Evolutionary conservation across 495 filamentous ascomycete species (phyloP).

Genomic region (Aspergillus nanangensis): DNA sequence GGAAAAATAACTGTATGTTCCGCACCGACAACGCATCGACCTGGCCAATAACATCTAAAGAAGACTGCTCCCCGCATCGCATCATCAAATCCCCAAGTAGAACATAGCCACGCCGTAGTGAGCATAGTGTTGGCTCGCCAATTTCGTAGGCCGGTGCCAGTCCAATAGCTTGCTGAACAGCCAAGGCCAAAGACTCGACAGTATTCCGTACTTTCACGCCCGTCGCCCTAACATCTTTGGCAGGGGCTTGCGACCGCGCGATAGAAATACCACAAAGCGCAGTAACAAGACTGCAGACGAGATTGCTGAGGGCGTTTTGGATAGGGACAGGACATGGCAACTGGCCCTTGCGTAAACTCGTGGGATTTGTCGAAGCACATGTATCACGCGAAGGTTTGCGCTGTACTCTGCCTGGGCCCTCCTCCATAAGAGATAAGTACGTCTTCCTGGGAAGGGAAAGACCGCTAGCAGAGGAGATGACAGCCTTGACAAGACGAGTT

Average conservation of each 20-base stretch:
- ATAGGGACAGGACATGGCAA: slow-evolving; percentile 35
- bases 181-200: slow-evolving; percentile 20
- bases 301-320: slow-evolving; percentile 40
- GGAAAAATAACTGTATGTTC: slow-evolving; percentile 20
- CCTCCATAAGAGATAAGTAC: neutral
- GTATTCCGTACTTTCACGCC: slow-evolving; percentile 25
- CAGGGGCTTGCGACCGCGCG: slow-evolving; percentile 27
- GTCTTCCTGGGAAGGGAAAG: slow-evolving; percentile 6
- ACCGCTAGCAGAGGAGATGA: slow-evolving; percentile 29
- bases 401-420: neutral
- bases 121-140: slow-evolving; percentile 16
- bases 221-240: slow-evolving; percentile 5
- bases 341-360: neutral
- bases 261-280: slow-evolving; percentile 42
- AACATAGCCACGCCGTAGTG: slow-evolving; percentile 34
- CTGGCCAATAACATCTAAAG: slow-evolving; percentile 1
- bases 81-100: slow-evolving; percentile 32
- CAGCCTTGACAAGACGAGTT: slow-evolving; percentile 34
- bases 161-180: slow-evolving; percentile 24
- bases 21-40: slow-evolving; percentile 11
- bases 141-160: slow-evolving; percentile 3
- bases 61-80: slow-evolving; percentile 23
- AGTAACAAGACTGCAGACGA: slow-evolving; percentile 35
- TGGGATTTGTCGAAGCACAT: slow-evolving; percentile 12
- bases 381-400: slow-evolving; percentile 9